Evolutionary conservation across 1,284 basidiomycete species (phyloP).

Genomic region (Sporisorium reilianum): DNA sequence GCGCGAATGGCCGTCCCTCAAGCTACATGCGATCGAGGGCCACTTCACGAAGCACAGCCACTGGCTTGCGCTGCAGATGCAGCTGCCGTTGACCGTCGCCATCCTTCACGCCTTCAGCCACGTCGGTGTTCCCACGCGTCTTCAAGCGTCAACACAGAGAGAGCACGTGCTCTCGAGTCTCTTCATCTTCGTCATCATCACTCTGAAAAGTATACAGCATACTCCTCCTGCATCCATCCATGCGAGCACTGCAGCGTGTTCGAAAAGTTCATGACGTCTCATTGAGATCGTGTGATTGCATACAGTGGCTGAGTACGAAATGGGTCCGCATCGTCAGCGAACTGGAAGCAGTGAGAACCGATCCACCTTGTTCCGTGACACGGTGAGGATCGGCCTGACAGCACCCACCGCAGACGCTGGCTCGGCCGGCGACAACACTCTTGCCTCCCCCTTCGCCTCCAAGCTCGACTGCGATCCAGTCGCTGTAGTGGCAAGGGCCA

Average conservation of each 20-base stretch:
- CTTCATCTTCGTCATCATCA: background rate
- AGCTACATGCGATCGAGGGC: background rate
- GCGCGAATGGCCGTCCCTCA: background rate
- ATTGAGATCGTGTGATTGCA: background rate
- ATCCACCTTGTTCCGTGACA: constrained; percentile 25
- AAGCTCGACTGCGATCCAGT: background rate
- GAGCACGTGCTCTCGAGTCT: too few species aligned
- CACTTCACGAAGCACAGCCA: background rate
- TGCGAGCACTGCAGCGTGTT: too few species aligned
- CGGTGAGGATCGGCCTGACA: constrained; percentile 19
- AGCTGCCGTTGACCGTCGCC: too few species aligned
- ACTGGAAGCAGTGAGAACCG: constrained; percentile 34
- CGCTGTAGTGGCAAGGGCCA: constrained; percentile 27
- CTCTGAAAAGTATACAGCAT: too few species aligned
- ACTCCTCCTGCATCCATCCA: too few species aligned
- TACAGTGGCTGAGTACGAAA: background rate
- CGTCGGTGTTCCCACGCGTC: constrained; percentile 7
- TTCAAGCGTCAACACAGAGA: constrained; percentile 16
- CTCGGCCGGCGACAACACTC: constrained; percentile 22
- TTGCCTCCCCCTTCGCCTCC: background rate
- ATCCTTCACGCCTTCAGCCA: too few species aligned
- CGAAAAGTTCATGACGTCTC: background rate
- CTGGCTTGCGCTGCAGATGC: background rate
- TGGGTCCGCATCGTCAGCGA: constrained; percentile 8
- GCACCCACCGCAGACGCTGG: constrained; percentile 25